A percentile compares a stretch with the other conserved stretches of the same genome.
Conservation (phyloP, 176 grass and related monocot species). For the Aechmea fasciata region DNA sequence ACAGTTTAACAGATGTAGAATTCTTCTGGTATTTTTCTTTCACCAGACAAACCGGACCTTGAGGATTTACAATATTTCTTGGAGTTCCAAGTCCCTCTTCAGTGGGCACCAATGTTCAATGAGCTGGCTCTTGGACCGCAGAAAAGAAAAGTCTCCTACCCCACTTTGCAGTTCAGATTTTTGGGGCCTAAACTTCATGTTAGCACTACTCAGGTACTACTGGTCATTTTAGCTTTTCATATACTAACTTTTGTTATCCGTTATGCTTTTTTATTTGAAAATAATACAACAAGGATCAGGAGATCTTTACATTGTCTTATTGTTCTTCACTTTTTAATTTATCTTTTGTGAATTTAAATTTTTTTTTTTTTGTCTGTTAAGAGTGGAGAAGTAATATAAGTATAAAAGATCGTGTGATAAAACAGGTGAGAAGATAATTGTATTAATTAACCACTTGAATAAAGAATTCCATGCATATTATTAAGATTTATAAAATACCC, state of each 20-base stretch:
- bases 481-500: no score
- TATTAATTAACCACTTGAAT: no score
- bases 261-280: no score
- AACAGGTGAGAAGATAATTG: no score
- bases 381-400: no score
- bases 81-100: constrained; percentile 91
- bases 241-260: neutral
- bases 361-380: no score
- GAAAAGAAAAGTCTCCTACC: constrained; percentile 68
- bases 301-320: no score
- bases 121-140: constrained; percentile 81
- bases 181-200: constrained; percentile 79
- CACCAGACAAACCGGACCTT: constrained; percentile 83
- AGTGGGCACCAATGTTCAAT: constrained; percentile 90
- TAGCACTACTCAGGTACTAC: constrained; percentile 77
- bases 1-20: neutral
- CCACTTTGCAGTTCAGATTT: constrained; percentile 84
- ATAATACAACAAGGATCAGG: no score
- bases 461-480: no score
- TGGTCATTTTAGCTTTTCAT: neutral
- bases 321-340: no score
- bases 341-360: no score
- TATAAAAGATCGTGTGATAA: no score
- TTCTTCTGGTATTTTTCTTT: neutral
- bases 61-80: constrained; percentile 79